These are phyloP conservation scores for Alternaria sp. DNA, from an alignment of 2,329 filamentous ascomycete species.

Conservation along the genomic window DNA sequence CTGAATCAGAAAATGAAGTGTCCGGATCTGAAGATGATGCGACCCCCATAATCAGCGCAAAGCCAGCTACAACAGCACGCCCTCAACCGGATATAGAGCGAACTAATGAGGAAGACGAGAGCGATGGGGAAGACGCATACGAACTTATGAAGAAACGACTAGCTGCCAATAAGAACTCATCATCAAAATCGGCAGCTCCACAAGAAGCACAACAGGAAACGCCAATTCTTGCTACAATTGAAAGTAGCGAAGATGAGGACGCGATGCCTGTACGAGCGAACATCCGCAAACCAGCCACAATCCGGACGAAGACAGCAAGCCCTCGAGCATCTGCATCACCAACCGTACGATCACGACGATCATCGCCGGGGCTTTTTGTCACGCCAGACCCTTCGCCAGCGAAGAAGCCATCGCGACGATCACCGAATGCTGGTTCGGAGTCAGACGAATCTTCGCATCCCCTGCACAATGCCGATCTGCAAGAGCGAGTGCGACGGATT, in stretches of 20 bases:
- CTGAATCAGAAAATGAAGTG: slow-evolving; percentile 48
- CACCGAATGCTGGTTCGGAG: slow-evolving; percentile 52
- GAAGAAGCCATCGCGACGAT: slow-evolving; percentile 42
- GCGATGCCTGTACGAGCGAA: slow-evolving; percentile 37
- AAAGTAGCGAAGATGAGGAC: slow-evolving; percentile 42
- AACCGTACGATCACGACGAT: slow-evolving; percentile 41
- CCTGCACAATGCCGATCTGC: slow-evolving; percentile 68
- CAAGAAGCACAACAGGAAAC: slow-evolving; percentile 14
- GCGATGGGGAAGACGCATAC: slow-evolving; percentile 54
- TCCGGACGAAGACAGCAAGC: slow-evolving; percentile 22
- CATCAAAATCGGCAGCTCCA: background rate
- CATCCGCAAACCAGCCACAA: slow-evolving; percentile 22
- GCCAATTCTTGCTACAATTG: slow-evolving; percentile 12
- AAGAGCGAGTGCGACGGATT: slow-evolving; percentile 77
- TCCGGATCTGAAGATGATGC: slow-evolving; percentile 32
- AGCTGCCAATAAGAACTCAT: slow-evolving; percentile 37
- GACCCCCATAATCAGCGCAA: slow-evolving; percentile 49
- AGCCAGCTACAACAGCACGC: slow-evolving; percentile 2
- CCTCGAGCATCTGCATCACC: slow-evolving; percentile 27
- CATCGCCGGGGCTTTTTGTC: slow-evolving; percentile 67
- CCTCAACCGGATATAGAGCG: slow-evolving; percentile 4
- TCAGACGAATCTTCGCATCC: slow-evolving; percentile 53
- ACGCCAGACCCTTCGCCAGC: slow-evolving; percentile 55
- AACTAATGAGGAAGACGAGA: slow-evolving; percentile 35
- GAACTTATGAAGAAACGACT: slow-evolving; percentile 59